Base-by-base conservation (phyloP, 2,329 filamentous ascomycete genomes). In the Emericellopsis atlantica region DNA sequence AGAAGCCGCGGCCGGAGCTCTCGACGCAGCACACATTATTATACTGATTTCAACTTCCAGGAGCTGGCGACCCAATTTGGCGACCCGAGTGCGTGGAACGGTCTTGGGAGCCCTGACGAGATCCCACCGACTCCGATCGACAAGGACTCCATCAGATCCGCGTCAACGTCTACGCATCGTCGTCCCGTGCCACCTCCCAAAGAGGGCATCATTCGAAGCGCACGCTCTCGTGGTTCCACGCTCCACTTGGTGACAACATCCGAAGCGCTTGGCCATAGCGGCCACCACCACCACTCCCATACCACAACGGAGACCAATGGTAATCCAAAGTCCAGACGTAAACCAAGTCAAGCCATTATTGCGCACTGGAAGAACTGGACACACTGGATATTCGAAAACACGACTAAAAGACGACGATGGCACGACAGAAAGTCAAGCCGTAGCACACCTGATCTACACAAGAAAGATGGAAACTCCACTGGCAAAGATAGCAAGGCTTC, bases 171-270 rank as follows among this genome's bases (percentile, higher is more conserved):
- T 24, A 70, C 82, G 45, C 79, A 84, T 45, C 79, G 85, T 37
- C 81, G 74, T 32, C 77, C 89, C 6, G 69, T 85, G 33, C 85
- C 84, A 9, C 90, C 90, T 34, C 88, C 90, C 2, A 95, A 95
- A 57, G 89, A 95, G 56, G 76, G 78, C 12, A 62, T 77, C 10
- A 58, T 81, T 42, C 69, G 78, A 48, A 79, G 78, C 46, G 78
- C 84, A 44, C 72, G 82, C 50, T 84, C 84, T 48, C 72, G 86
- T 45, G 84, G 85, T 35, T 95, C 88, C 49, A 92, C 87, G 47
- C 72, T 95, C 26, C 87, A 95, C 54, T 75, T 93, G 5, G 87
- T 93, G 32, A 83, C 84, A 9, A 79, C 76, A 0, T 67, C 69
- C 6, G 72, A 76, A 15, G 66, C 65, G 1, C 47, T 76, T 14